Base-by-base conservation (phyloP, 805 yeast genomes). In the Ogataea polymorpha region DNA sequence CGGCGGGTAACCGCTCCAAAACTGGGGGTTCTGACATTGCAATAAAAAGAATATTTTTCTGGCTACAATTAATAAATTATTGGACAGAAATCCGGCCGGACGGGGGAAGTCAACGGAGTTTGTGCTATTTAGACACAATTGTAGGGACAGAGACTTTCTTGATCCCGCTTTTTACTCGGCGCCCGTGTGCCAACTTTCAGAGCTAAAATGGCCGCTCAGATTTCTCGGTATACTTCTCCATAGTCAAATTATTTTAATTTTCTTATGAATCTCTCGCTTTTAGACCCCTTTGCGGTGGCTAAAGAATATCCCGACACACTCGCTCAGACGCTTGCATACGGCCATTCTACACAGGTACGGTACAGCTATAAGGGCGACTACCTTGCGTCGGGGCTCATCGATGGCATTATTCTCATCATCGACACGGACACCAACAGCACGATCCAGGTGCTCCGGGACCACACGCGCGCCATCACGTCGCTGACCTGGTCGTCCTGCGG, bases 231-330 rank as follows among this genome's bases (percentile, higher is more conserved):
- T 15, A 15, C 2, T 15, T 15, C 16, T 15, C 16, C 16, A 3
- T 15, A 15, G 16, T 16, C 23, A 13, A 24, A 23, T 18, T 29
- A 21, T 16, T 16, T 16, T 18, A 17, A 12, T 23, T 35, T 16
- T n/a, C 30, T 29, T 5, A 86, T 86, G 93, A 90, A 90, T 61
- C 68, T 89, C 24, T 72, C 93, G 8, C 71, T 91, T 17, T 77
- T 86, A 49, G 98, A 90, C 62, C 97, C 97, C 3, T 87, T 88
- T 61, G 79, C 91, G 2, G 89, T 91, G 16, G 82, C 95, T 15
- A 88, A 87, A 55, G 98, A 90, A 57, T 90, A 77, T 54, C 98
- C 98, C 0, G 96, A 90, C 46, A 74, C 82, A 1, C 73, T 87
- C n/a, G 75, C 84, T 2, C 80, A 80, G 45, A 80, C 90, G 0